A percentile compares a stretch with the other conserved stretches of the same genome.
These are phyloP conservation scores for Botryotinia narcissicola DNA, from an alignment of 2,329 filamentous ascomycete species.

Conservation along the genomic window DNA sequence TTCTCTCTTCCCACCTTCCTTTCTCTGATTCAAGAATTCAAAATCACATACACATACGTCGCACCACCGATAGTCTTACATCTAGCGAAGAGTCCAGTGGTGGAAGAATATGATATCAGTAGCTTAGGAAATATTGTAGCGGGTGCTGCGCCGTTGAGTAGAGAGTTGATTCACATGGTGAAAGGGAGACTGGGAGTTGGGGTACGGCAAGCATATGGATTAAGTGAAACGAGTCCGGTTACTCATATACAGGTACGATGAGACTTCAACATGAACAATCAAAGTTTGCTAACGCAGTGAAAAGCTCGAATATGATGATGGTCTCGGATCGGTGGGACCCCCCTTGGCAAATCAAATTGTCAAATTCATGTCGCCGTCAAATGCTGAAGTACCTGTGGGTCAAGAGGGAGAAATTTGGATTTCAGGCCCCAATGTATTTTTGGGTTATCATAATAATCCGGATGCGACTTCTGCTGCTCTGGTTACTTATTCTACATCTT, in stretches of 20 bases:
- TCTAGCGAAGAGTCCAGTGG: constrained; percentile 55
- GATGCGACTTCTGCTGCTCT: constrained; percentile 57
- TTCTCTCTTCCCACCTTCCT: constrained; percentile 55
- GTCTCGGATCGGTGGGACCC: constrained; percentile 19
- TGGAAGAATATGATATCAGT: constrained; percentile 51
- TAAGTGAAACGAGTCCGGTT: constrained; percentile 79
- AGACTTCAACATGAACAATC: background rate
- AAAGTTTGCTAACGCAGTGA: background rate
- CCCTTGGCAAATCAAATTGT: constrained; percentile 20
- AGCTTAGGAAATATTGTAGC: constrained; percentile 48
- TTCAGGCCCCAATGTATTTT: constrained; percentile 59
- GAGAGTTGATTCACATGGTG: constrained; percentile 71
- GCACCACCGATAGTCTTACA: constrained; percentile 59
- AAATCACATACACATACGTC: constrained; percentile 52
- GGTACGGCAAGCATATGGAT: constrained; percentile 76
- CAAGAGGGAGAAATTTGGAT: constrained; percentile 69
- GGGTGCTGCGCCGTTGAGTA: constrained; percentile 53
- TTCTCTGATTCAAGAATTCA: constrained; percentile 48
- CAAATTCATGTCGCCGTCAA: constrained; percentile 16
- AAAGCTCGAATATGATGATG: constrained; percentile 17
- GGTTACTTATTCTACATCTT: constrained; percentile 63
- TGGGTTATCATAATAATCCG: constrained; percentile 55
- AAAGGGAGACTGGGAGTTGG: constrained; percentile 69
- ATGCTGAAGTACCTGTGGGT: constrained; percentile 43
- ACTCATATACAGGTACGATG: constrained; percentile 55